Base-by-base conservation (phyloP, 805 yeast species). In the Monosporozyma solicola region DNA sequence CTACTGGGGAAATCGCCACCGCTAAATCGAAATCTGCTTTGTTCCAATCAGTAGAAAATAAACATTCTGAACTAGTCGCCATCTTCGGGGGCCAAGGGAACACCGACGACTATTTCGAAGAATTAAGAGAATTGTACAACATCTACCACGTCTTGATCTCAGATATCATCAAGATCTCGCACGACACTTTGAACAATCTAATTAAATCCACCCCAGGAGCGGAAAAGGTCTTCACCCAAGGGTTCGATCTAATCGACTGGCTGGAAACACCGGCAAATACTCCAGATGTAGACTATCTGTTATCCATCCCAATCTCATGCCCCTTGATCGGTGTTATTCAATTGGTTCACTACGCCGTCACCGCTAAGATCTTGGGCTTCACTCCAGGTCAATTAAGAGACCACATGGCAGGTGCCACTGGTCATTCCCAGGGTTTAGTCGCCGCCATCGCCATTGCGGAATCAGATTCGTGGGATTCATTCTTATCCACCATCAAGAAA, bases 31-130 rank as follows among this genome's bases (percentile, higher is more conserved):
- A 72, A 50, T 74, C 83, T 25, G 83, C 85, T 50, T 76, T 92
- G 54, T 78, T 89, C 68, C 76, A 82, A 57, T 82, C 86, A 50
- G 80, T 79, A n/a, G 66, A 74, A 50, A 75, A 76, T 54, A 73
- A 76, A 44, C 72, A 77, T 50, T 87, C 91, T 47, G 75, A 77
- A 55, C 71, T 91, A 53, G 82, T 79, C 55, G 96, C 97, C 58
- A 83, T 94, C 61, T 94, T 92, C 64, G 99, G 99, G 69, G 99
- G 99, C 65, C 99, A 94, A 76, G 99, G 99, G 73, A 92, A 89
- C 75, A 84, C 95, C 51, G 98, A 94, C 68, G 97, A 94, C 69
- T 94, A 89, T 76, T 94, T 94, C 63, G 97, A 91, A 69, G 99
- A 94, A 76, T 80, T 94, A 68, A 83, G 96, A 69, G 95, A 89